Evolutionary conservation across 805 yeast genomes (phyloP).

Genomic region (Metschnikowia gruessii): DNA sequence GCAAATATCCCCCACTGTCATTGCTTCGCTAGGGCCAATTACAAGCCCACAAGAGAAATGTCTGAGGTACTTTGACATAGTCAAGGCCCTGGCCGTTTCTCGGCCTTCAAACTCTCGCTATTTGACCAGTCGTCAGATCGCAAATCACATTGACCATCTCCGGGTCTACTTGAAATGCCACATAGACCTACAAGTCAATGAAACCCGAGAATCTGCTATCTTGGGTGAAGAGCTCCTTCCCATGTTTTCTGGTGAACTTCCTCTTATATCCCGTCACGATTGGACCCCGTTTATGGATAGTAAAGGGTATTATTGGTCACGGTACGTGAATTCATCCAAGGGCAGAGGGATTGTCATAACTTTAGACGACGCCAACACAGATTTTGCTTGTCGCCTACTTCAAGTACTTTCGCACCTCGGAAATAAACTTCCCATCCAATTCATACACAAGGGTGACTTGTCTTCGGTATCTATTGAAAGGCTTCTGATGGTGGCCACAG

Average conservation of each 20-base stretch:
- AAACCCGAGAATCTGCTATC: conserved; percentile 8
- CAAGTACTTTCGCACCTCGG: conserved; percentile 11
- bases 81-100: conserved; percentile 7
- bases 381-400: conserved; percentile 14
- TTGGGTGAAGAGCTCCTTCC: conserved; percentile 17
- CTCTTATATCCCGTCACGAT: conserved; percentile 7
- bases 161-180: conserved; percentile 14
- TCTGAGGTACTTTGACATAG: conserved; percentile 12
- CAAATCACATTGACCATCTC: conserved; percentile 17
- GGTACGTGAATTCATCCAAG: conserved; percentile 5
- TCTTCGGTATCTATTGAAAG: conserved; percentile 6
- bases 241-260: conserved; percentile 16
- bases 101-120: conserved; percentile 15
- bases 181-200: conserved; percentile 9
- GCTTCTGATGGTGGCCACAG: conserved; percentile 6
- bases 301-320: conserved; percentile 11
- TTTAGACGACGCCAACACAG: conserved; percentile 13
- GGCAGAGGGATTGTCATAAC: conserved; percentile 19
- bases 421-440: conserved; percentile 17
- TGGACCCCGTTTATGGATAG: conserved; percentile 7
- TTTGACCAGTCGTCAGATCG: conserved; percentile 11
- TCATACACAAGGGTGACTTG: conserved; percentile 17
- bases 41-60: conserved; percentile 11
- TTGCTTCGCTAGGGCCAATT: conserved; percentile 2
- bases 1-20: conserved; percentile 8